Evolutionary conservation across 331 rosid species (phyloP).

Genomic region (Stylosanthes scabra): DNA sequence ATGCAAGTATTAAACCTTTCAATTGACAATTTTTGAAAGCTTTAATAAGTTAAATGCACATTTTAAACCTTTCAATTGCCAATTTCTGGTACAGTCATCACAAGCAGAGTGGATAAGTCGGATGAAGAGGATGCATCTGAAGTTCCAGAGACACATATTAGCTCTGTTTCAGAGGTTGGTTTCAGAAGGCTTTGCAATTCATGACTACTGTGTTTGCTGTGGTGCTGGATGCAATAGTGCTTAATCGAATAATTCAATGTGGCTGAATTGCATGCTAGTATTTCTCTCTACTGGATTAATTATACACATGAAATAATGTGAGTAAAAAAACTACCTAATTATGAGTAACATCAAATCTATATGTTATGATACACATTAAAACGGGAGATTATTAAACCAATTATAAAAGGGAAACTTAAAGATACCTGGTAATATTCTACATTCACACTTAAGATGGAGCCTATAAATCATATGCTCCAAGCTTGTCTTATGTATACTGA

Average conservation of each 20-base stretch:
- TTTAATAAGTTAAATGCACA: conserved; percentile 28
- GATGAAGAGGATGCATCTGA: conserved; percentile 62
- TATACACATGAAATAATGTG: background rate
- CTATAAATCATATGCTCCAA: background rate
- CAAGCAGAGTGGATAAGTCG: conserved; percentile 53
- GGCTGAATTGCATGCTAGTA: background rate
- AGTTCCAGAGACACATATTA: conserved; percentile 49
- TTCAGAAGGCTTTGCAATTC: conserved; percentile 15
- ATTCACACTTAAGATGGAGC: background rate
- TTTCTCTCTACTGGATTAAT: background rate
- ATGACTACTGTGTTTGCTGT: background rate
- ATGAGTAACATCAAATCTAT: background rate
- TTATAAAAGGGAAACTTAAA: background rate
- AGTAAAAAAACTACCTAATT: background rate
- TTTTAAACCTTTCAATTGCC: conserved; percentile 17
- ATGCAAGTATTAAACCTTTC: conserved; percentile 24
- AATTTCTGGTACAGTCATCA: conserved; percentile 50
- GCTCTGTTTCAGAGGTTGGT: conserved; percentile 77
- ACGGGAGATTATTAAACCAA: background rate
- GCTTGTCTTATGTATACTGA: background rate
- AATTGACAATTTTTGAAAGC: background rate
- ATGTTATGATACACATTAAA: background rate
- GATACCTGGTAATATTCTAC: background rate
- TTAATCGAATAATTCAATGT: background rate
- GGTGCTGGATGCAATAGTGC: background rate